phyloP scores from a whole-genome alignment of 202 grass and related monocot species.

The Miscanthus sacchariflorus region DNA sequence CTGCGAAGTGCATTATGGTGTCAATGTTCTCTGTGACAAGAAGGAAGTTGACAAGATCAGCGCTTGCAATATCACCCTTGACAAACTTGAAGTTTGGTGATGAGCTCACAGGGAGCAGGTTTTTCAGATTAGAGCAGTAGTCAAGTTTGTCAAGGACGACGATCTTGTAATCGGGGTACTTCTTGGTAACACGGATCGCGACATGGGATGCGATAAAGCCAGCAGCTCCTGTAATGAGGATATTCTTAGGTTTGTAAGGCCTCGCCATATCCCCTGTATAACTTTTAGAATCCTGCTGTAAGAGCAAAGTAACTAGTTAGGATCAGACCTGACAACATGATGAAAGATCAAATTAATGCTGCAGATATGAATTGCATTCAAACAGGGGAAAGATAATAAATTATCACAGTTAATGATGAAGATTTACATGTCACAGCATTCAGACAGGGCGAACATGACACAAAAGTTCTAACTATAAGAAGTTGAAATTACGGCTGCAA shows the following conservation, averaged over 20 bases:
- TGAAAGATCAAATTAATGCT: background rate
- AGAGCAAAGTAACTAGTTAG: conserved; percentile 4
- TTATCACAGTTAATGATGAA: background rate
- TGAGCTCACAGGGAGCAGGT: conserved; percentile 59
- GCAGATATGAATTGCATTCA: background rate
- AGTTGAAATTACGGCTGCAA: background rate
- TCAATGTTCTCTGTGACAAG: conserved; percentile 84
- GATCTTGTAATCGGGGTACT: conserved; percentile 80
- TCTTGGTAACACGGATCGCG: conserved; percentile 62
- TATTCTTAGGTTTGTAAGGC: conserved; percentile 66
- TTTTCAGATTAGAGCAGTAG: conserved; percentile 86
- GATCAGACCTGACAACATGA: background rate
- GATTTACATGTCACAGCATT: background rate
- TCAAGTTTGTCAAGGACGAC: conserved; percentile 83
- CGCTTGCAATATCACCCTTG: conserved; percentile 79
- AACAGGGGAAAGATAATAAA: background rate
- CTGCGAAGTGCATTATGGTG: conserved; percentile 87
- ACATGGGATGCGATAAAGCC: conserved; percentile 84
- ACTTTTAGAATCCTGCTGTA: conserved; percentile 32
- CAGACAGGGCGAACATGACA: background rate
- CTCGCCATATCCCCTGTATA: conserved; percentile 37
- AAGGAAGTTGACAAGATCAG: conserved; percentile 83
- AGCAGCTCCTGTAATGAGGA: conserved; percentile 76
- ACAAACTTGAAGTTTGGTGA: conserved; percentile 84
- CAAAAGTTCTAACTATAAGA: background rate